A percentile compares a stretch with the other conserved stretches of the same genome.
phyloP scores from a whole-genome alignment of 352 stramenopile species.

The Pythium brachiatum region DNA sequence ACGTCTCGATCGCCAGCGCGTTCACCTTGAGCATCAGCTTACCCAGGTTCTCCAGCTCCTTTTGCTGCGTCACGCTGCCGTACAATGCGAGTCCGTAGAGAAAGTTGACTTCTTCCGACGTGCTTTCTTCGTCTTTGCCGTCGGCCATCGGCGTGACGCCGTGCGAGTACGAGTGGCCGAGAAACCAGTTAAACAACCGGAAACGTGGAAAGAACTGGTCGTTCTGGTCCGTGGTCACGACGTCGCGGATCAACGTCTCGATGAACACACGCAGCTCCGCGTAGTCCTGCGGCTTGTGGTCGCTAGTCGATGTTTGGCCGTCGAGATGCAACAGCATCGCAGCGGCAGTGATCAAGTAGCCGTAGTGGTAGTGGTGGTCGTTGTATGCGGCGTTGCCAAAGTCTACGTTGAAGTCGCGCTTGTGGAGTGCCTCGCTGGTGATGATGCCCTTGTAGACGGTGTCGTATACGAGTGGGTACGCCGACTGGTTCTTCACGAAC shows the following conservation, averaged over 20 bases:
- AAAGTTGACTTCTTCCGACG: conserved; percentile 72
- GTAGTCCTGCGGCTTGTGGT: conserved; percentile 36
- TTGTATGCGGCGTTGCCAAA: conserved; percentile 80
- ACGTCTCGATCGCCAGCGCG: conserved; percentile 57
- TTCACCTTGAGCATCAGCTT: conserved; percentile 65
- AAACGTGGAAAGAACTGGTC: conserved; percentile 60
- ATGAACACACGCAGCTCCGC: conserved; percentile 25
- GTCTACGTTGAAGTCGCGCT: conserved; percentile 54
- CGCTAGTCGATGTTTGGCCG: conserved; percentile 30
- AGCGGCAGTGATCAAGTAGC: conserved; percentile 57
- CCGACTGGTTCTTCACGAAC: conserved; percentile 20
- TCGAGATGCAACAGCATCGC: conserved; percentile 36
- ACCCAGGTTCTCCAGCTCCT: conserved; percentile 29
- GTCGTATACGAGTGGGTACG: conserved; percentile 42
- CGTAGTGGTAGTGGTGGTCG: conserved; percentile 78
- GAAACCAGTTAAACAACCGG: conserved; percentile 67
- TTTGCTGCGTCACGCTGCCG: conserved; percentile 44
- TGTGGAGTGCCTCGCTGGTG: conserved; percentile 49
- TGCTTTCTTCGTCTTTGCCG: conserved; percentile 73
- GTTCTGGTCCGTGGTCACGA: conserved; percentile 37
- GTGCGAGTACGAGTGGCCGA: conserved; percentile 71
- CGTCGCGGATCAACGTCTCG: conserved; percentile 46
- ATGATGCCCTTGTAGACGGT: conserved; percentile 58
- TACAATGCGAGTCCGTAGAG: conserved; percentile 53
- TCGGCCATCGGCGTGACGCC: conserved; percentile 61